Evolutionary conservation across 116 monocot species (phyloP).

Genomic region (Zostera marina): DNA sequence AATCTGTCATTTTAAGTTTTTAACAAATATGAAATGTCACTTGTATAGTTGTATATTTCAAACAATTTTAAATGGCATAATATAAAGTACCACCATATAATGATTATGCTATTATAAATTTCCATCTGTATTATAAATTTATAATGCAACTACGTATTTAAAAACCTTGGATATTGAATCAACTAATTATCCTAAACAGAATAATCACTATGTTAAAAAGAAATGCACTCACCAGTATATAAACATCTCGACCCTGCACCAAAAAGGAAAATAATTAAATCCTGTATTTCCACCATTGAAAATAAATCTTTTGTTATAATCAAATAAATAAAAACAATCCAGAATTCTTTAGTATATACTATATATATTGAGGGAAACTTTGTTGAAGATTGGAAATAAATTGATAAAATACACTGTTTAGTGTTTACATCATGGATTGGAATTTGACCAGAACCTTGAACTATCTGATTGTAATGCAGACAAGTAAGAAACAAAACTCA

Average conservation of each 20-base stretch:
- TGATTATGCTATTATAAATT: background rate
- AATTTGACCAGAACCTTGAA: background rate
- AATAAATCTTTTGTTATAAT: background rate
- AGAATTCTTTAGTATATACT: no score
- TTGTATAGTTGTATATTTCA: no score
- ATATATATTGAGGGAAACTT: background rate
- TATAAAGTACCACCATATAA: background rate
- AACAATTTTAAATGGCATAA: no score
- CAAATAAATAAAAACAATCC: background rate
- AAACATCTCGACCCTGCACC: conserved; percentile 92
- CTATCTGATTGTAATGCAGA: background rate
- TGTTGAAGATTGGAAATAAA: background rate
- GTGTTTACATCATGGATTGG: background rate
- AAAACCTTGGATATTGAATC: background rate
- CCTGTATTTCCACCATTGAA: background rate
- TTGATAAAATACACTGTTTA: background rate
- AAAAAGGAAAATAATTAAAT: conserved; percentile 3
- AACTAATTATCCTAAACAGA: background rate
- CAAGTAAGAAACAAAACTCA: background rate
- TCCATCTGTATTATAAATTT: background rate
- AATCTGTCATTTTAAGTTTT: no score
- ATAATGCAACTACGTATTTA: background rate
- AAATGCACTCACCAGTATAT: conserved; percentile 67
- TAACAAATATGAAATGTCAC: no score
- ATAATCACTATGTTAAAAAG: conserved; percentile 3